Percentiles rank a stretch among this genome's conserved stretches.
phyloP scores from a whole-genome alignment of 106 monocot species.

The Vanilla planifolia region DNA sequence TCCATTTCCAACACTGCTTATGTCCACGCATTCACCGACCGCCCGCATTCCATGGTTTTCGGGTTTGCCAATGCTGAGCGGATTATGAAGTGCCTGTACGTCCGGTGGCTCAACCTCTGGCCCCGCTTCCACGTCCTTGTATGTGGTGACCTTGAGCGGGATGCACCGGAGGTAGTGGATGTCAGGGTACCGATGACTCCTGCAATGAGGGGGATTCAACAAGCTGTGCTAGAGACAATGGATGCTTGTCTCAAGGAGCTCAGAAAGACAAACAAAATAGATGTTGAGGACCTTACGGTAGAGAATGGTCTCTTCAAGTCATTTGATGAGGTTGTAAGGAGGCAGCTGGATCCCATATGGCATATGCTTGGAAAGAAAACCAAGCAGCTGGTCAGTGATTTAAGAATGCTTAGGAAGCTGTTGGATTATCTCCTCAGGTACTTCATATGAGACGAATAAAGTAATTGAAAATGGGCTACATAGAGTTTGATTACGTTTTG shows the following conservation, averaged over 20 bases:
- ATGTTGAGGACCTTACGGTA: constrained; percentile 91
- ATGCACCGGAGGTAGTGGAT: constrained; percentile 81
- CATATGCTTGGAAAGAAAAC: constrained; percentile 92
- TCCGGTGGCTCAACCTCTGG: constrained; percentile 79
- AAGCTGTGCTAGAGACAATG: constrained; percentile 79
- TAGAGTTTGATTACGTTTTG: no score
- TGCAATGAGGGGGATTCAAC: constrained; percentile 74
- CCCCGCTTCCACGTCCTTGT: constrained; percentile 88
- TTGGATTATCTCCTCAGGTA: constrained; percentile 97
- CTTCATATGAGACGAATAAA: no score
- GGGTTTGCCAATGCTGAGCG: constrained; percentile 91
- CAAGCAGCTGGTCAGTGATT: constrained; percentile 87
- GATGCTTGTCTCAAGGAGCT: constrained; percentile 94
- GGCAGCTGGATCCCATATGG: constrained; percentile 98
- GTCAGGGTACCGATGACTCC: constrained; percentile 73
- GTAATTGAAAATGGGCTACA: no score
- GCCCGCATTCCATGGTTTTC: constrained; percentile 65
- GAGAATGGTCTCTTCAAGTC: constrained; percentile 98
- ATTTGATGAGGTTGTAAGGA: constrained; percentile 91
- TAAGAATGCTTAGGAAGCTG: constrained; percentile 79
- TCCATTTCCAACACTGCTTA: constrained; percentile 23
- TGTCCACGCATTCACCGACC: constrained; percentile 70
- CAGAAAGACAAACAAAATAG: constrained; percentile 86
- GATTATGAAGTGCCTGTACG: constrained; percentile 67
- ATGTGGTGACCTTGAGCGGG: constrained; percentile 63